These are phyloP conservation scores for Ilyonectria robusta DNA, from an alignment of 2,329 filamentous ascomycete species.

Conservation along the genomic window DNA sequence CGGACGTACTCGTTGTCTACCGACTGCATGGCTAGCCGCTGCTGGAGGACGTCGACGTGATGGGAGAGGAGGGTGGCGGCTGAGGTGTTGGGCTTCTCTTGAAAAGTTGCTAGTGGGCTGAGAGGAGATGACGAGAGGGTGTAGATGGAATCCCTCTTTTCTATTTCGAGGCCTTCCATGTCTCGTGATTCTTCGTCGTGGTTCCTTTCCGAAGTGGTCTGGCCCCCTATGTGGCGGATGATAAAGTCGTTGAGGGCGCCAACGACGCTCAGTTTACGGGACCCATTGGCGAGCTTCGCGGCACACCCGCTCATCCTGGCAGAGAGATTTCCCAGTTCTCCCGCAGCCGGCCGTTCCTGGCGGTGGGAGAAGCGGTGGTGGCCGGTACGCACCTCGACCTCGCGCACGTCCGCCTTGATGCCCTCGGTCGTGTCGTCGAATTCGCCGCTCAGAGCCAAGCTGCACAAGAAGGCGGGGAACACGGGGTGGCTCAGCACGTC, in stretches of 20 bases:
- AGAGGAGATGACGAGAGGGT: background rate
- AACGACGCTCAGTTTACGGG: background rate
- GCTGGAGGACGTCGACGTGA: background rate
- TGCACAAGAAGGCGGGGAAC: slow-evolving; percentile 2
- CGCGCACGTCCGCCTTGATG: background rate
- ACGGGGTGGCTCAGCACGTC: background rate
- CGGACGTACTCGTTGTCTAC: slow-evolving; percentile 5
- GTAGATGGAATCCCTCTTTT: background rate
- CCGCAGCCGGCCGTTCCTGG: background rate
- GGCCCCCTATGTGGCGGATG: background rate
- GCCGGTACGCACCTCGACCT: slow-evolving; percentile 2
- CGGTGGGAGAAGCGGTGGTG: slow-evolving; percentile 4
- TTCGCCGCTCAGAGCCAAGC: background rate
- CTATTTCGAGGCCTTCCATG: background rate
- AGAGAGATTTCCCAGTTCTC: background rate
- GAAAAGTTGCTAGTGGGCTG: background rate
- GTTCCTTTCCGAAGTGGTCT: background rate
- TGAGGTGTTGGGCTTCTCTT: background rate
- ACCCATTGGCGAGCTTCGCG: background rate
- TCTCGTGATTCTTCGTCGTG: background rate
- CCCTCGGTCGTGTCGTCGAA: background rate
- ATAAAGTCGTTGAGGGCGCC: background rate
- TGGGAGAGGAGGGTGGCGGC: background rate
- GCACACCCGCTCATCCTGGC: slow-evolving; percentile 6
- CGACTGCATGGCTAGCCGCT: background rate